Base-by-base conservation (phyloP, 2,329 filamentous ascomycete species). In the Fusarium drepaniforme region DNA sequence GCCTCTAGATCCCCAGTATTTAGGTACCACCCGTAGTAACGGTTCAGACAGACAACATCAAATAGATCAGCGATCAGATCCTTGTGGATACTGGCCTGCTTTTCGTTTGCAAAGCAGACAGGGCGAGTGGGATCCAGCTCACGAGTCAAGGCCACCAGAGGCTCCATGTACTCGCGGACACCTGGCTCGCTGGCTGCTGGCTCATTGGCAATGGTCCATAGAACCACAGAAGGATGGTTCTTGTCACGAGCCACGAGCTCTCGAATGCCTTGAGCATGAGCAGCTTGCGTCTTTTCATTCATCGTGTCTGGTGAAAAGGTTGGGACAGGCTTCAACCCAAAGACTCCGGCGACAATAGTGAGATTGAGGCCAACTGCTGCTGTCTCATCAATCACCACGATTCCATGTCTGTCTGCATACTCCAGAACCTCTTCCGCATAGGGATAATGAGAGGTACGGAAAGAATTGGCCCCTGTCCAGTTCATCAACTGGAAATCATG, bases 11-110 rank as follows among this genome's bases (percentile, higher is more conserved):
- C 68, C 1, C 71, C 71, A 1, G 64, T 71, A 13, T 68, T 40
- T 2, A 58, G 9, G 23, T 73, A 73, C 71, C 71, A 73, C 5
- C 71, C 71, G n/a, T 73, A 73, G 35, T 73, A 73, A 6, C 71
- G 68, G 16, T 73, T 73, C 1, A 71, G 38, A 37, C 67, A 71
- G 15, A 73, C 16, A 2, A 73, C 68, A 25, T 73, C 71, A 13
- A 71, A 73, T 5, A 73, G 51, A 23, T 73, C 64, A 0, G 68
- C 25, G n/a, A 73, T 73, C 1, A 66, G 12, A 37, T 73, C 70
- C 11, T 33, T 62, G 8, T 73, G n/a, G 1, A 51, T n/a, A 8
- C 28, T 64, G n/a, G 68, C 64, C 8, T 28, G 46, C 25, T 44
- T 63, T 23, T 63, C 64, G 13, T 73, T 73, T 16, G 71, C 37